Base-by-base conservation (phyloP, 2,329 filamentous ascomycete species). In the Cytospora piceae region DNA sequence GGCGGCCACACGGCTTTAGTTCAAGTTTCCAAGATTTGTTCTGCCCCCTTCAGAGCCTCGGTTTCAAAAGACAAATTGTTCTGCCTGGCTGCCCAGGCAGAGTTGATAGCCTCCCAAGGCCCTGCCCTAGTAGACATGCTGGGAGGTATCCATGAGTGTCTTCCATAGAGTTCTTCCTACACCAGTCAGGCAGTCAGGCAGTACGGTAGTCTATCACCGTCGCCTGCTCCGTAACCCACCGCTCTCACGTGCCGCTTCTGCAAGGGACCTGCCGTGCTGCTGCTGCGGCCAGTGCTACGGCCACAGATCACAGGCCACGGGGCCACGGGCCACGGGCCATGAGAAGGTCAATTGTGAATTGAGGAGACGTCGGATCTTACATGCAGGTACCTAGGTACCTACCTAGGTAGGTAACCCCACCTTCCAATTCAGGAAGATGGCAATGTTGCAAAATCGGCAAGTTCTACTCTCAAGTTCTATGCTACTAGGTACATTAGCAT, bases 281-380 rank as follows among this genome's bases (percentile, higher is more conserved):
- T 49, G 46, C 46, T 49, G 46, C 46, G 46, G 46, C 46, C 46
- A 22, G 46, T 49, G 22, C 46, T 5, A 49, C n/a, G 4, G 39
- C 39, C 39, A 42, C 17, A 20, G 4, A 12, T 14, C 37, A 42
- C 37, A 14, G 14, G 15, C 39, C 17, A 42, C 15, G 3, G 15
- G 46, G 42, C 42, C 42, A 22, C 42, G n/a, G 20, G 42, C 20
- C 42, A 46, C 42, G n/a, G 20, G 9, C 46, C 46, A 49, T 6
- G 46, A 49, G 46, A 49, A 24, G 46, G 46, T 49, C 46, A 49
- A 49, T 49, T 49, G 46, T 49, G n/a, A 49, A 14, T 49, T 49
- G 46, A 24, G 46, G 46, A 49, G 46, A 49, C 46, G 7, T 24
- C 46, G n/a, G 20, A 22, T 49, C 46, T 49, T 14, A 49, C n/a